Evolutionary conservation across 2,329 filamentous ascomycete genomes (phyloP).

Genomic region (Sporothrix curviconia): DNA sequence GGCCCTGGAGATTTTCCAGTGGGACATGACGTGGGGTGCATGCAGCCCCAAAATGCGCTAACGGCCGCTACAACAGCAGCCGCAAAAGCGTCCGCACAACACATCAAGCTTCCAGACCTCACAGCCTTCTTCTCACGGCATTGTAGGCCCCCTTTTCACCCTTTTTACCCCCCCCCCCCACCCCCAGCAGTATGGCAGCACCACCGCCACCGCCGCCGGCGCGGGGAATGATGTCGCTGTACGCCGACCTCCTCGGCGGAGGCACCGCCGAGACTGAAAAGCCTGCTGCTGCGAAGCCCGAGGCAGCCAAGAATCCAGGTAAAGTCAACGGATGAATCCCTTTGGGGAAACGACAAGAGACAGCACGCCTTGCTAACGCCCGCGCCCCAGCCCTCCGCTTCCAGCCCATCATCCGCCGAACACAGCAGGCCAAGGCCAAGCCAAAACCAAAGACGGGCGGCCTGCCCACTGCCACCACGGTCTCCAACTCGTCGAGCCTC

Average conservation of each 20-base stretch:
- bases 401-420: slow-evolving; percentile 80
- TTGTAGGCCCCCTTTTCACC: too few relatives aligned
- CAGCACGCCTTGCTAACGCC: slow-evolving; percentile 21
- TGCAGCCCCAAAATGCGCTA: background rate
- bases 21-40: background rate
- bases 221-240: slow-evolving; percentile 61
- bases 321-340: background rate
- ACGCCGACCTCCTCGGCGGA: slow-evolving; percentile 77
- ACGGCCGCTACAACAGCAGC: background rate
- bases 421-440: slow-evolving; percentile 52
- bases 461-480: background rate
- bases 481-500: background rate
- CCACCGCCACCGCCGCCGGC: slow-evolving; percentile 36
- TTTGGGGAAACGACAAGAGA: slow-evolving; percentile 12
- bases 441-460: slow-evolving; percentile 38
- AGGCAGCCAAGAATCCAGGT: slow-evolving; percentile 47
- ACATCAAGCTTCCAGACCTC: background rate
- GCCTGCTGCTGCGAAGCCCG: slow-evolving; percentile 37
- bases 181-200: slow-evolving; percentile 15
- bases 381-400: slow-evolving; percentile 60
- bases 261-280: slow-evolving; percentile 36
- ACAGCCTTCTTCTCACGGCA: too few relatives aligned
- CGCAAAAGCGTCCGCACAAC: background rate
- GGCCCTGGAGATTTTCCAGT: too few relatives aligned
- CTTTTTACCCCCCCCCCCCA: too few relatives aligned